Conservation (phyloP, 2,329 filamentous ascomycete species). For the Paecilomyces fulvus region DNA sequence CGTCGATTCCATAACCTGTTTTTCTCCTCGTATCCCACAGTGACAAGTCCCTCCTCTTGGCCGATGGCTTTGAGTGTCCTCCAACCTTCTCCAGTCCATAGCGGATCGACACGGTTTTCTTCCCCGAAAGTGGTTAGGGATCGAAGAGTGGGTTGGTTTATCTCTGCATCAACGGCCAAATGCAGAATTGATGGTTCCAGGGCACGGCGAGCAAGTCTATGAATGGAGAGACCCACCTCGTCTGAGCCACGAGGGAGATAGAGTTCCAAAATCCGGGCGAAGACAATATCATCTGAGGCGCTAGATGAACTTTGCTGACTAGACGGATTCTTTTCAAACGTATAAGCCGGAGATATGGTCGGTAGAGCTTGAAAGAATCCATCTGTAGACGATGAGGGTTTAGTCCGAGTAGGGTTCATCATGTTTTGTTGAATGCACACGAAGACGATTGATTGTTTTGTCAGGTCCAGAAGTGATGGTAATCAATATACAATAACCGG, state of each 20-base stretch:
- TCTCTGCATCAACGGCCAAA: constrained; percentile 13
- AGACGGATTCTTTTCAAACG: constrained; percentile 8
- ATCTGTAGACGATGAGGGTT: constrained; percentile 15
- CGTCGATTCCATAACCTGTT: constrained; percentile 12
- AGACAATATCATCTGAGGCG: neutral
- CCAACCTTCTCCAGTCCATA: constrained; percentile 20
- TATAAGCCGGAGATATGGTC: constrained; percentile 9
- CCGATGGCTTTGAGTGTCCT: constrained; percentile 14
- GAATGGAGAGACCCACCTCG: neutral
- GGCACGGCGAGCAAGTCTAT: neutral
- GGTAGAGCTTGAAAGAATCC: constrained; percentile 18
- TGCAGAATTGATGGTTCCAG: constrained; percentile 1
- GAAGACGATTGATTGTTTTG: too few relatives aligned
- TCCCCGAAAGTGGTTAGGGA: constrained; percentile 15
- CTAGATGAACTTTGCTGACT: neutral
- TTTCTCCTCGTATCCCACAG: constrained; percentile 11
- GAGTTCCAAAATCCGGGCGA: neutral
- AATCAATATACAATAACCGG: too few relatives aligned
- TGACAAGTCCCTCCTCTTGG: constrained; percentile 17
- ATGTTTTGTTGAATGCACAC: neutral
- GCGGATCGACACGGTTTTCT: constrained; percentile 16
- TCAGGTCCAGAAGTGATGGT: too few relatives aligned
- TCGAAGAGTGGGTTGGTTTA: constrained; percentile 12
- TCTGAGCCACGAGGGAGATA: neutral
- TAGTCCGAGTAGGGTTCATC: constrained; percentile 6